Evolutionary conservation across 2,329 filamentous ascomycete genomes (phyloP).

Genomic region (Alternaria dauci): DNA sequence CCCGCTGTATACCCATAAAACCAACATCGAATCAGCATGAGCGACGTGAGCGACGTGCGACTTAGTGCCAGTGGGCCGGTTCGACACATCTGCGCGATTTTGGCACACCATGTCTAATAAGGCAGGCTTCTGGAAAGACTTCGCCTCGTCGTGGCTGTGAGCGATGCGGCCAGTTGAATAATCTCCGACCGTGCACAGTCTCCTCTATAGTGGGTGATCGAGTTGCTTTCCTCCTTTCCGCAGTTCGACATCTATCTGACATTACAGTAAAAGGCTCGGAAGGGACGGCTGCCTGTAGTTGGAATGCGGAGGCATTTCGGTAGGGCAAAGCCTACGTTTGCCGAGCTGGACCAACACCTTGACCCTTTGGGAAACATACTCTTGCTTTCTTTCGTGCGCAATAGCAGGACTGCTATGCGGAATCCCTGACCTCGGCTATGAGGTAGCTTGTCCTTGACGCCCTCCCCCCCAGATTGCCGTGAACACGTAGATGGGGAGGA

Average conservation of each 20-base stretch:
- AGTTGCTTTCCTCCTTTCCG: not conserved
- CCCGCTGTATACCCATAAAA: constrained; percentile 12
- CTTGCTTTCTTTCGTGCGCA: not conserved
- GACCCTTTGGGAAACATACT: not conserved
- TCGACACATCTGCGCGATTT: constrained; percentile 20
- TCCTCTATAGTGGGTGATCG: not conserved
- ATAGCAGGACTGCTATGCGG: not conserved
- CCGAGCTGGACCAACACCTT: constrained; percentile 17
- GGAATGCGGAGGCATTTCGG: not conserved
- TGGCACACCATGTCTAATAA: constrained; percentile 14
- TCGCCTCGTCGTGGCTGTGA: constrained; percentile 30
- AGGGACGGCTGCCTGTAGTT: constrained; percentile 5
- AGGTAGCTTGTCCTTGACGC: constrained; percentile 5
- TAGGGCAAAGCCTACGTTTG: constrained; percentile 19
- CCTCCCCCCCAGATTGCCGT: constrained; percentile 8
- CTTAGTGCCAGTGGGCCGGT: constrained; percentile 18
- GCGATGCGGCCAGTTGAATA: constrained; percentile 13
- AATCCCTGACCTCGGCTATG: constrained; percentile 15
- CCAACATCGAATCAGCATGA: constrained; percentile 23
- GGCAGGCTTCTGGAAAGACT: constrained; percentile 26
- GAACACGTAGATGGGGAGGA: not conserved
- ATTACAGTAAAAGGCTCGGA: not conserved
- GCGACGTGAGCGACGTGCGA: constrained; percentile 15
- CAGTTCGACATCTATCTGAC: not conserved
- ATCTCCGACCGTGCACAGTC: constrained; percentile 3